Evolutionary conservation across 441 rosid genomes (phyloP).

Genomic region (Codiaeum variegatum): DNA sequence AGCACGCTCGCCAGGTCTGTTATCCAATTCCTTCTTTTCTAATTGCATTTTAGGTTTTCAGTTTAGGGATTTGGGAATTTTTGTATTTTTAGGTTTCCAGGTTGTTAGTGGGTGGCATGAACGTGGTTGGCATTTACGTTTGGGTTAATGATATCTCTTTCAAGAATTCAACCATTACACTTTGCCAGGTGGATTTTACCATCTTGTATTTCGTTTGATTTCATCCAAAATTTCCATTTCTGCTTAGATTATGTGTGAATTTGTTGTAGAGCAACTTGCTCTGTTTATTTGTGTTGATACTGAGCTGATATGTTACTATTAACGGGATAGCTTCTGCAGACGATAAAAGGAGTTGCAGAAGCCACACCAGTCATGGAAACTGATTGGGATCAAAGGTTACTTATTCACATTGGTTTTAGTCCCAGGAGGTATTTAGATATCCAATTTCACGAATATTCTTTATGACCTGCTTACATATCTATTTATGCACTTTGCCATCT

Average conservation of each 20-base stretch:
- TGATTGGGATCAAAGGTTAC: slow-evolving; percentile 53
- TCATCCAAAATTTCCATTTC: not conserved
- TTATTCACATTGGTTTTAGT: slow-evolving; percentile 76
- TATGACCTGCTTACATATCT: not conserved
- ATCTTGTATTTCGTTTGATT: not conserved
- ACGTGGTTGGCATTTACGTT: slow-evolving; percentile 74
- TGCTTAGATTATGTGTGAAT: not conserved
- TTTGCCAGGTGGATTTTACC: slow-evolving; percentile 51
- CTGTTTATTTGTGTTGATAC: not conserved
- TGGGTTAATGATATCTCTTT: slow-evolving; percentile 75
- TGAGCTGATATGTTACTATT: slow-evolving; percentile 7
- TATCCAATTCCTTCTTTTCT: not conserved
- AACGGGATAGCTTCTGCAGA: slow-evolving; percentile 41
- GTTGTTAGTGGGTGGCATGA: slow-evolving; percentile 83
- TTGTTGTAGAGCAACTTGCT: not conserved
- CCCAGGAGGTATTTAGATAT: slow-evolving; percentile 60
- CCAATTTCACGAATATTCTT: not conserved
- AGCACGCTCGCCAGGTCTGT: slow-evolving; percentile 81
- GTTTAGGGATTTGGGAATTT: not conserved
- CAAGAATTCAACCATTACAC: slow-evolving; percentile 71
- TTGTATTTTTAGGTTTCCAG: slow-evolving; percentile 56
- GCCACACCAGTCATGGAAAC: slow-evolving; percentile 53
- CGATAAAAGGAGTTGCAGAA: slow-evolving; percentile 59
- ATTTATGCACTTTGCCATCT: not conserved
- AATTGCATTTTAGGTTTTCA: not conserved